Evolutionary conservation across 176 grass and related monocot species (phyloP).

Genomic region (Dactylis glomerata): DNA sequence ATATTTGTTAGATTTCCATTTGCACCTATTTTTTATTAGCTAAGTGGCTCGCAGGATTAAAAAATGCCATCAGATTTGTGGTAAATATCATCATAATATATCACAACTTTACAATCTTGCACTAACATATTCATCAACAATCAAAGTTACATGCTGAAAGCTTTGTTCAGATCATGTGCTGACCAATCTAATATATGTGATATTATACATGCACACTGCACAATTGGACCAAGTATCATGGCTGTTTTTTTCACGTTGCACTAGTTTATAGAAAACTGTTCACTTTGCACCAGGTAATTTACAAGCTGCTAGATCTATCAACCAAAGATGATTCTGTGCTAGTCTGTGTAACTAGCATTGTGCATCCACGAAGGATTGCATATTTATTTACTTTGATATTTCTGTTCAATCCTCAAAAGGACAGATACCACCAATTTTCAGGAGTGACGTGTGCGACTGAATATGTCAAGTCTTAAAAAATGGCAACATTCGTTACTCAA

Average conservation of each 20-base stretch:
- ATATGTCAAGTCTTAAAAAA: background rate
- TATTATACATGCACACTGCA: no score
- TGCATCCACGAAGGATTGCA: background rate
- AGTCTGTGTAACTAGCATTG: background rate
- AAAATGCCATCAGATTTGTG: background rate
- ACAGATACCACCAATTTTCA: background rate
- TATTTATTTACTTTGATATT: background rate
- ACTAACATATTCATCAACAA: background rate
- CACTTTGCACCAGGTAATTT: background rate
- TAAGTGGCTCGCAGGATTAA: background rate
- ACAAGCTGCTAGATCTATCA: background rate
- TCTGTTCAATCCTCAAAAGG: background rate
- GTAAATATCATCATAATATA: background rate
- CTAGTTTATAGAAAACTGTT: no score
- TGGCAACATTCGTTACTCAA: background rate
- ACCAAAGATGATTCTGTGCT: background rate
- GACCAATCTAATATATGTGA: no score
- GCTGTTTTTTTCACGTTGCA: background rate
- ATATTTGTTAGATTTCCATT: background rate
- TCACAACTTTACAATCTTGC: background rate
- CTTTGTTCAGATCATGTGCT: no score
- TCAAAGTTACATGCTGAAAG: background rate
- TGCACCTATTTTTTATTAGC: no score
- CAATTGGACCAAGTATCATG: background rate
- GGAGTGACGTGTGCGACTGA: background rate